A percentile compares a stretch with the other conserved stretches of the same genome.
phyloP scores from a whole-genome alignment of 306 rosid species.

The Purshia tridentata region DNA sequence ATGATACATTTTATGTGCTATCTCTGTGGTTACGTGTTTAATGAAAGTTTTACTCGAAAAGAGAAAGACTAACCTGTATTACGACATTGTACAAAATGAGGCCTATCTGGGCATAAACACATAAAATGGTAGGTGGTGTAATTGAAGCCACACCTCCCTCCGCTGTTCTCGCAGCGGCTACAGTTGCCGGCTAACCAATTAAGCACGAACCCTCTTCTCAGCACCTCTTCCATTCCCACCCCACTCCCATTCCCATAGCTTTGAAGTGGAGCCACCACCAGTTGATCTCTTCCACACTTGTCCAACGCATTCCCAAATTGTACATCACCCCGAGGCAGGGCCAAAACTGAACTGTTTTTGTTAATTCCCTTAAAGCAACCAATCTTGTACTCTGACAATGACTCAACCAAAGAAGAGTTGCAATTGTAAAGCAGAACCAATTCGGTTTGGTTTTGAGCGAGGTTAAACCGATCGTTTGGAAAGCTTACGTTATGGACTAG shows the following conservation, averaged over 20 bases:
- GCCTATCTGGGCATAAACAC: slow-evolving; percentile 55
- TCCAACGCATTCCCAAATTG: not conserved
- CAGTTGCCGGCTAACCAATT: slow-evolving; percentile 48
- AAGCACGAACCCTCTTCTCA: slow-evolving; percentile 50
- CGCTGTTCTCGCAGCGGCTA: slow-evolving; percentile 8
- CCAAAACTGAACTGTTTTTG: slow-evolving; percentile 31
- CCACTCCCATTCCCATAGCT: not conserved
- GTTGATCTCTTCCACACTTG: slow-evolving; percentile 19
- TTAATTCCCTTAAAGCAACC: slow-evolving; percentile 29
- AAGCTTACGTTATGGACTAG: slow-evolving; percentile 16
- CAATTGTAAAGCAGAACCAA: slow-evolving; percentile 38
- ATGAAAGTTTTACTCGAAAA: not conserved
- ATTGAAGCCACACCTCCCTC: slow-evolving; percentile 60
- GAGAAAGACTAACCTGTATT: slow-evolving; percentile 34
- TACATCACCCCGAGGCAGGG: slow-evolving; percentile 22
- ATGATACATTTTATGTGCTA: too few species aligned
- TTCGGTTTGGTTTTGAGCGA: slow-evolving; percentile 8
- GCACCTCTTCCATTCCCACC: slow-evolving; percentile 6
- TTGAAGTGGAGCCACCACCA: not conserved
- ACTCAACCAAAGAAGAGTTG: not conserved
- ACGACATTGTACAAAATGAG: slow-evolving; percentile 46
- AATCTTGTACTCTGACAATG: not conserved
- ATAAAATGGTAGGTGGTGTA: not conserved
- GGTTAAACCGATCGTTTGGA: not conserved
- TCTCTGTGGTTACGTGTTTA: too few species aligned